phyloP scores from a whole-genome alignment of 257 asterid species.

The Lithospermum erythrorhizon region DNA sequence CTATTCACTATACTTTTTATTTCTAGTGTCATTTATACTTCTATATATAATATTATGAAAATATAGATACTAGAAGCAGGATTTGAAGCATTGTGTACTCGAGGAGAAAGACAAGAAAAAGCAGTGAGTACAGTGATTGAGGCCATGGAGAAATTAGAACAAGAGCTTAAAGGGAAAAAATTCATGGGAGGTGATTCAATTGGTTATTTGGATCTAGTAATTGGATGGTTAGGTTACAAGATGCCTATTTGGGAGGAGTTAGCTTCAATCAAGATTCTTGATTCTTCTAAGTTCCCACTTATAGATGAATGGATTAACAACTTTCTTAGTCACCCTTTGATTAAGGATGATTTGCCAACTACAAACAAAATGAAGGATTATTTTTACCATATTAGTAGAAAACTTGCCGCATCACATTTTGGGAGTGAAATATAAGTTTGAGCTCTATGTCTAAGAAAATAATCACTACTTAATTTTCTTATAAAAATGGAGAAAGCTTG shows the following conservation, averaged over 20 bases:
- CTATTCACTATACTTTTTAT: too few relatives aligned
- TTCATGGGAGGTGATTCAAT: slow-evolving; percentile 35
- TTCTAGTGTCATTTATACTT: too few relatives aligned
- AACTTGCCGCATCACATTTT: too few relatives aligned
- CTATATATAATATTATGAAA: not conserved
- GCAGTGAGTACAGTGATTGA: slow-evolving; percentile 16
- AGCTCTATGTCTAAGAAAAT: too few relatives aligned
- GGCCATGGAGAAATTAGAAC: slow-evolving; percentile 26
- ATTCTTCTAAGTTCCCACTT: slow-evolving; percentile 12
- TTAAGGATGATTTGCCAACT: slow-evolving; percentile 3
- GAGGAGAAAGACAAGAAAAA: slow-evolving; percentile 20
- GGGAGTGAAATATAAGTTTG: too few relatives aligned
- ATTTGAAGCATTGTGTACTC: slow-evolving; percentile 13
- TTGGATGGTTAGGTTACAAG: slow-evolving; percentile 23
- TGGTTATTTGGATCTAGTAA: slow-evolving; percentile 26
- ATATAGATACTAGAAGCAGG: slow-evolving; percentile 11
- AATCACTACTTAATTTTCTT: too few relatives aligned
- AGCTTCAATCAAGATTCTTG: slow-evolving; percentile 19
- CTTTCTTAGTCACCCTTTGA: slow-evolving; percentile 6
- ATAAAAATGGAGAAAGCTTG: too few relatives aligned
- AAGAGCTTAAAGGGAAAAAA: slow-evolving; percentile 15
- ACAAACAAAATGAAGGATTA: slow-evolving; percentile 3
- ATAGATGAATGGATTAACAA: not conserved
- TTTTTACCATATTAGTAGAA: not conserved
- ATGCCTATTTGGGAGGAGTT: slow-evolving; percentile 31